These are phyloP conservation scores for Epichloe baconii DNA, from an alignment of 2,329 filamentous ascomycete species.

Conservation along the genomic window DNA sequence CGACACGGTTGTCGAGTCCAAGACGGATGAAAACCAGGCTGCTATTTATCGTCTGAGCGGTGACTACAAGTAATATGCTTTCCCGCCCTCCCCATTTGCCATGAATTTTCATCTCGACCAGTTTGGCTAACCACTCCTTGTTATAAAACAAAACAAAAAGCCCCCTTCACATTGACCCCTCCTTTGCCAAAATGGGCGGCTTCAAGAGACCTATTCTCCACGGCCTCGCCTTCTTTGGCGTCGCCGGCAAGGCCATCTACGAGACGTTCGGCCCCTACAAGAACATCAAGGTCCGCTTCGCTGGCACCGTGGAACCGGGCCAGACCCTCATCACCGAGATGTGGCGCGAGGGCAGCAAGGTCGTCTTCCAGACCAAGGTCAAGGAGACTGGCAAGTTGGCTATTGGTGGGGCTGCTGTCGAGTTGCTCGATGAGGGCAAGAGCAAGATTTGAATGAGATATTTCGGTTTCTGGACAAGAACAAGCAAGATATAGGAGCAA, in stretches of 20 bases:
- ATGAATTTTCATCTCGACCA: background rate
- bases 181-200: conserved; percentile 86
- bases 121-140: background rate
- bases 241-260: conserved; percentile 82
- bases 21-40: conserved; percentile 82
- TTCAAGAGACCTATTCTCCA: conserved; percentile 93
- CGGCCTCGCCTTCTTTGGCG: conserved; percentile 90
- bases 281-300: conserved; percentile 89
- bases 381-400: conserved; percentile 87
- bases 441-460: conserved; percentile 14
- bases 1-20: conserved; percentile 72
- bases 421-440: conserved; percentile 39
- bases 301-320: conserved; percentile 70
- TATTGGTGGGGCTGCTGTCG: conserved; percentile 68
- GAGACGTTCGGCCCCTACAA: conserved; percentile 70
- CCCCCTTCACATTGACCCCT: conserved; percentile 89
- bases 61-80: conserved; percentile 68
- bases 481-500: too few species aligned
- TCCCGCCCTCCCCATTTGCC: background rate
- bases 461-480: too few species aligned
- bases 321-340: conserved; percentile 89
- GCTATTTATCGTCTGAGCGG: conserved; percentile 87
- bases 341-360: conserved; percentile 74
- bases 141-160: conserved; percentile 13
- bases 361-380: conserved; percentile 78